phyloP scores from a whole-genome alignment of 306 rosid genomes.

The Vigna hirtella region DNA sequence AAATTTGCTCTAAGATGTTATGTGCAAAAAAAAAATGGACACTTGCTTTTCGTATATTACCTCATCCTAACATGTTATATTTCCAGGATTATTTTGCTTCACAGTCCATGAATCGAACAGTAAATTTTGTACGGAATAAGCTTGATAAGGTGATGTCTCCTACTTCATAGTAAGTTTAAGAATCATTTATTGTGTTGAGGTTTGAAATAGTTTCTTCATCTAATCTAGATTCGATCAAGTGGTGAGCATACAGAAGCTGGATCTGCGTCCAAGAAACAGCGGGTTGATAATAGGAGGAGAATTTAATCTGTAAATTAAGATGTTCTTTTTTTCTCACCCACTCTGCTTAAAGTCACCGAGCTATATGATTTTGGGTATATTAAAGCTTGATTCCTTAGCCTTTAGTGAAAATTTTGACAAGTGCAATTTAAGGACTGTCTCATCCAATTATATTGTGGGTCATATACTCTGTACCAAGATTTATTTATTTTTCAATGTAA shows the following conservation, averaged over 20 bases:
- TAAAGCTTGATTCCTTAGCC: not conserved
- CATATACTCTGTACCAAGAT: not conserved
- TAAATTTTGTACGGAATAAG: conserved; percentile 73
- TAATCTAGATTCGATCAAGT: conserved; percentile 69
- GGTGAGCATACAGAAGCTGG: conserved; percentile 60
- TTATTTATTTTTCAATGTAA: not conserved
- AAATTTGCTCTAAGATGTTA: conserved; percentile 24
- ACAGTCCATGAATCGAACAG: conserved; percentile 87
- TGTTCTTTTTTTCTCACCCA: conserved; percentile 10
- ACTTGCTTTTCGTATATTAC: conserved; percentile 30
- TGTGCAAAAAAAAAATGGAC: not conserved
- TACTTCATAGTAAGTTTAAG: conserved; percentile 26
- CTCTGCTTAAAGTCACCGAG: not conserved
- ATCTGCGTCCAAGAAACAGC: conserved; percentile 66
- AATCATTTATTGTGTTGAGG: not conserved
- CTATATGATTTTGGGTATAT: not conserved
- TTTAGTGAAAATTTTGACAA: conserved; percentile 1
- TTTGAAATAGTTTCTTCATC: conserved; percentile 31
- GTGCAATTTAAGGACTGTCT: conserved; percentile 5
- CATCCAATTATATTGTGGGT: not conserved
- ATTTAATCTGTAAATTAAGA: conserved; percentile 51
- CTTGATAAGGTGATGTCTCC: conserved; percentile 76
- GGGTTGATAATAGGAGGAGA: conserved; percentile 86
- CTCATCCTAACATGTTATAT: conserved; percentile 39
- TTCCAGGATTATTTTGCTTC: conserved; percentile 84